A percentile compares a stretch with the other conserved stretches of the same genome.
Evolutionary conservation across 805 yeast genomes (phyloP).

Genomic region (Zygosaccharomyces pseudorouxii): DNA sequence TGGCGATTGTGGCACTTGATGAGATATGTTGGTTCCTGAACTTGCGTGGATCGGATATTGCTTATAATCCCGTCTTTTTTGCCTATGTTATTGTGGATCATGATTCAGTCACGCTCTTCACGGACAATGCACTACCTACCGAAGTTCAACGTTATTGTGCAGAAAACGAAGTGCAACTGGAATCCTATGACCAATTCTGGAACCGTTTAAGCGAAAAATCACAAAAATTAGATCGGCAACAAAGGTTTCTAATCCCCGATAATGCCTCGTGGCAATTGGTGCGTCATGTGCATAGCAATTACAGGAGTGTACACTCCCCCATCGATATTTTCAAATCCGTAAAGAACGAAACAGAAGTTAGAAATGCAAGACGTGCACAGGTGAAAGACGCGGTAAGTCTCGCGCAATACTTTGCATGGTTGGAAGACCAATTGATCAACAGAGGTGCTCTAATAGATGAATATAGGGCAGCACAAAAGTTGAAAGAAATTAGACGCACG

Average conservation of each 20-base stretch:
- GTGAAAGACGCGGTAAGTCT: constrained; percentile 78
- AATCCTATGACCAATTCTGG: constrained; percentile 57
- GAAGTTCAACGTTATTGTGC: constrained; percentile 38
- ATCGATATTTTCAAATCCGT: constrained; percentile 64
- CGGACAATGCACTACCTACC: constrained; percentile 42
- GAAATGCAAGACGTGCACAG: constrained; percentile 73
- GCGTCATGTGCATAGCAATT: constrained; percentile 42
- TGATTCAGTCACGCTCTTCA: constrained; percentile 46
- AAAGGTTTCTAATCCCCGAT: constrained; percentile 48
- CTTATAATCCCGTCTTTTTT: constrained; percentile 83
- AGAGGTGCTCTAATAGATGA: constrained; percentile 50
- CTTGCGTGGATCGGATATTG: constrained; percentile 77
- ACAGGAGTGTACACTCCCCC: constrained; percentile 50
- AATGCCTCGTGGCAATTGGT: constrained; percentile 67
- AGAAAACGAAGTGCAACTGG: constrained; percentile 44
- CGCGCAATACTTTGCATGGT: constrained; percentile 74
- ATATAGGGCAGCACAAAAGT: constrained; percentile 58
- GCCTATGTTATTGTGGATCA: constrained; percentile 46
- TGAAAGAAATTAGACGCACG: constrained; percentile 49
- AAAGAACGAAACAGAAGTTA: constrained; percentile 68
- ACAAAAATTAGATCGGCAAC: constrained; percentile 18
- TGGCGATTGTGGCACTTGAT: constrained; percentile 71
- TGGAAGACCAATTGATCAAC: constrained; percentile 52
- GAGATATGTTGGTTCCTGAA: constrained; percentile 91
- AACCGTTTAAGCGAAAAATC: constrained; percentile 40